Base-by-base conservation (phyloP, 2,329 filamentous ascomycete species). In the Coleophoma crateriformis region DNA sequence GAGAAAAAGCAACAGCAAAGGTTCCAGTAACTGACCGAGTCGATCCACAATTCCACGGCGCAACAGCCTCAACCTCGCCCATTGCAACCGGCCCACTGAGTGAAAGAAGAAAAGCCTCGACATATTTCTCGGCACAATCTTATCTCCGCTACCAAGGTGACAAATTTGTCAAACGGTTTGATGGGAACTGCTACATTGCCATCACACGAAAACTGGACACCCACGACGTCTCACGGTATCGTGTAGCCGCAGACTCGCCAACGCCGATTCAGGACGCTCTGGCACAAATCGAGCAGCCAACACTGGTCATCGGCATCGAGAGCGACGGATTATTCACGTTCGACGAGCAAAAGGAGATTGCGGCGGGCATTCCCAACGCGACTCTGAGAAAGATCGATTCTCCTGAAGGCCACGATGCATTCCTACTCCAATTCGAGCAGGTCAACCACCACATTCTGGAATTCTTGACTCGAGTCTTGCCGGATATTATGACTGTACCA, bases 151-250 rank as follows among this genome's bases (percentile, higher is more conserved):
- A 99, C 69, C 94, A 99, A 70, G 92, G 90, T 49, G 81, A 86
- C 61, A 99, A 99, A 68, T 99, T 99, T 61, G 94, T 97, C 61
- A 90, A 88, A 68, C 87, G 94, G 10, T 99, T 97, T 67, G 94
- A 99, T 68, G 89, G 90, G 62, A 99, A 99, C 68, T 99, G 94
- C 72, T 99, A 99, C 72, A 97, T 99, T 59, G 91, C 94, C 58
- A 96, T 99, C 69, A 97, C 94, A 4, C 87, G 94, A 62, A 99
- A 99, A 70, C 81, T 99, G 14, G 94, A 99, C 66, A 97, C 94
- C 0, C 94, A 99, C 68, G 94, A 99, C 66, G 83, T 99, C 22
- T 95, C 90, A 13, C 82, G 91, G 39, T 81, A 85, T 64, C 85
- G 92, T 5, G 73, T 71, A 15, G 61, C 67, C 17, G 58, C 65